Conservation (phyloP, 2,329 filamentous ascomycete genomes). For the Ceratocystis cubensis region DNA sequence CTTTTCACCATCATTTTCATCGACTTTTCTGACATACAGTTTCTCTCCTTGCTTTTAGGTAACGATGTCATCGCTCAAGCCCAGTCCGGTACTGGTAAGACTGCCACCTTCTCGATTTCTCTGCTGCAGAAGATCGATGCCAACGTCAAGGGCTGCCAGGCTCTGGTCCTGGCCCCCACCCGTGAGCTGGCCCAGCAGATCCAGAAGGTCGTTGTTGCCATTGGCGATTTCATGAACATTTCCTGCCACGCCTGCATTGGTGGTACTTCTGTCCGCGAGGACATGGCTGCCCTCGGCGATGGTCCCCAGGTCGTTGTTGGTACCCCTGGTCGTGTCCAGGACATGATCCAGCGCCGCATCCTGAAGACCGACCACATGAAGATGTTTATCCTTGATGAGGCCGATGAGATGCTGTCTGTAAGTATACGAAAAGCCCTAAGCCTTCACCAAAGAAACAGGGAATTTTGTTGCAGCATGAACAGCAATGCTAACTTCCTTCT, state of each 20-base stretch:
- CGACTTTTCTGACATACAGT: background rate
- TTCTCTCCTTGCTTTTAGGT: slow-evolving; percentile 36
- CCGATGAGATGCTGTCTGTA: slow-evolving; percentile 96
- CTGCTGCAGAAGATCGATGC: slow-evolving; percentile 98
- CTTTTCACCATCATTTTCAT: background rate
- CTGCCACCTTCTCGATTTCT: slow-evolving; percentile 98
- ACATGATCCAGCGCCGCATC: slow-evolving; percentile 98
- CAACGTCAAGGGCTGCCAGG: slow-evolving; percentile 91
- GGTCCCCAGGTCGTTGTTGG: slow-evolving; percentile 96
- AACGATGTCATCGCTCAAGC: slow-evolving; percentile 99
- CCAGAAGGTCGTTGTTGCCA: slow-evolving; percentile 96
- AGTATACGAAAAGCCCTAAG: slow-evolving; percentile 27
- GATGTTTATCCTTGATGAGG: slow-evolving; percentile 99
- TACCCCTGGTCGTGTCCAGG: slow-evolving; percentile 94
- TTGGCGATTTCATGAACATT: slow-evolving; percentile 99
- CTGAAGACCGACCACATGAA: slow-evolving; percentile 97
- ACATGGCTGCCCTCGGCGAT: slow-evolving; percentile 95
- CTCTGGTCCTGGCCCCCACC: slow-evolving; percentile 91
- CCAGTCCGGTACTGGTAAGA: slow-evolving; percentile 99
- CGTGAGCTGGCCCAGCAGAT: slow-evolving; percentile 99
- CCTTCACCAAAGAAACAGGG: slow-evolving; percentile 21
- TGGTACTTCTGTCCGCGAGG: slow-evolving; percentile 93
- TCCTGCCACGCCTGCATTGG: slow-evolving; percentile 99
- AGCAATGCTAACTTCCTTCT: slow-evolving; percentile 29
- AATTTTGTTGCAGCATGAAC: background rate